Base-by-base conservation (phyloP, 2,329 filamentous ascomycete species). In the Phaeophleospora eucalypticola region DNA sequence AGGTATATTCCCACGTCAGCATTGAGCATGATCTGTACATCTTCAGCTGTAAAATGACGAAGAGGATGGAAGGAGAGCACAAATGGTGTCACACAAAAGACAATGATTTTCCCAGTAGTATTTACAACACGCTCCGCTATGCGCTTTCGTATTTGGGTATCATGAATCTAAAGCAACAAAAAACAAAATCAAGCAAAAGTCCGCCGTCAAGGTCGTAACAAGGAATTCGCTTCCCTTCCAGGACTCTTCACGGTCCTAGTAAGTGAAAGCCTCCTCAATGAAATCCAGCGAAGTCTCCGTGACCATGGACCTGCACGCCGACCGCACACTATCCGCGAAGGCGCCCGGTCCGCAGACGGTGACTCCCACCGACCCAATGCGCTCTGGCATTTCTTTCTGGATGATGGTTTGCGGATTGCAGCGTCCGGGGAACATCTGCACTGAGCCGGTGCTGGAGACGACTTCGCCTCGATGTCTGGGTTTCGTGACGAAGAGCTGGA, bases 181-280 rank as follows among this genome's bases (percentile, higher is more conserved):
- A 29, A 29, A 6, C 6, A 29, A 6, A 29, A 29, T 12, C 6
- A 29, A 6, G 12, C 6, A 7, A 12, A 6, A 29, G 24, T 12
- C 24, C 24, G 24, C 24, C 24, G 24, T 29, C 6, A 29, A 29
- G 12, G 24, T 29, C 24, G 12, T 29, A 7, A 29, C 24, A 6
- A 29, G 24, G 24, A n/a, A n/a, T n/a, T n/a, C n/a, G n/a, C n/a
- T n/a, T n/a, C n/a, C n/a, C n/a, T n/a, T n/a, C n/a, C n/a, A n/a
- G n/a, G n/a, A n/a, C n/a, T n/a, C n/a, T n/a, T n/a, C n/a, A n/a
- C n/a, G n/a, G n/a, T n/a, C n/a, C 38, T 24, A 47, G 32, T 47
- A 47, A 9, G 80, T 83, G 65, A 84, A 84, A 33, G 78, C 78
- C 68, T 84, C 81, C 62, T 84, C 81, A 16, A 80, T 72, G 64